Evolutionary conservation across 2,329 filamentous ascomycete genomes (phyloP), one percentile per base, ranked within the genome.

Genomic region (Daldinia sp.): DNA sequence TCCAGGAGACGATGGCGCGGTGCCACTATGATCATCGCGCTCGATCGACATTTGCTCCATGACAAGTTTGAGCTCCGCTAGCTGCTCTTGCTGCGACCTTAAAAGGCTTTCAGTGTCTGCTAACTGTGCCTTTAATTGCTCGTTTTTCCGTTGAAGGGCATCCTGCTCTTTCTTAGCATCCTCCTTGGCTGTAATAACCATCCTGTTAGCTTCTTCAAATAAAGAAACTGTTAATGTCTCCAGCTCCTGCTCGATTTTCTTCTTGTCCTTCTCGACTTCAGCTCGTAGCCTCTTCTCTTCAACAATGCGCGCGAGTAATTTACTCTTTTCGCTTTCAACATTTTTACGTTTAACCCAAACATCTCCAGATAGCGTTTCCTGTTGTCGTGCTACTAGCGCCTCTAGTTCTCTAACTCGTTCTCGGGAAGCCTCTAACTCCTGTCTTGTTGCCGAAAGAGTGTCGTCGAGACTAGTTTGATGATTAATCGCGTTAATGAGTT

Each of bases 191-290:
- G 89, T 90, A 44, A 95, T 93, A 59, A 99, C 96, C 95, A 99
- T 98, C 85, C 92, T 94, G 82, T 99, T 98, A 56, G 96, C 96
- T 83, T 99, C 95, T 78, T 98, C 94, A 71, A 99, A 99, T n/a
- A 99, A 86, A 30, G 93, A 94, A 1, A 93, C 90, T 0, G 96
- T 98, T 71, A 99, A 81, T 59, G 89, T 93, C 81, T 98, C 96
- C 51, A 99, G 83, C 80, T 99, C 96, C 73, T 92, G 90, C 79
- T 99, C 96, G 33, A 98, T 97, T 70, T 90, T 90, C 79, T 92
- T 93, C 84, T 96, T 97, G 63, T 93, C 92, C 78, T 88, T 90
- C 76, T 94, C 92, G 10, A 87, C 87, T 51, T 89, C 87, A 6
- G 84, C 79, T n/a, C 91, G 87, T 72, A 88, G 84, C 55, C 83